Evolutionary conservation across 1,284 basidiomycete genomes (phyloP).

Genomic region (Schizophyllum amplum): DNA sequence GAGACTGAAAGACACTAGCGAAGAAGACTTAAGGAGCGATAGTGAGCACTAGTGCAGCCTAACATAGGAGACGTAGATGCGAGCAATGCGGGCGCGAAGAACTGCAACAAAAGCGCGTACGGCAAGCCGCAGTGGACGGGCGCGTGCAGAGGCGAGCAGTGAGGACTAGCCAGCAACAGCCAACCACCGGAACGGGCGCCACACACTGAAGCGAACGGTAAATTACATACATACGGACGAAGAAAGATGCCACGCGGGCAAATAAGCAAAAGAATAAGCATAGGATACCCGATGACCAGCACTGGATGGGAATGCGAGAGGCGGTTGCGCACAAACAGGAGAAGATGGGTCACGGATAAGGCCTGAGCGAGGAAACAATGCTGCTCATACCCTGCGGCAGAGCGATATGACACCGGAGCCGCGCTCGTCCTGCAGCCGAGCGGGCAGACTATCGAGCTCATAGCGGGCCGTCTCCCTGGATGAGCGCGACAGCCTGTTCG

Average conservation of each 20-base stretch:
- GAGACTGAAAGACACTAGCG: too few species aligned
- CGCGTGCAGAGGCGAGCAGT: too few species aligned
- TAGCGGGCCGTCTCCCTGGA: constrained; percentile 33
- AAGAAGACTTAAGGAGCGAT: too few species aligned
- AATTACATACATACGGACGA: too few species aligned
- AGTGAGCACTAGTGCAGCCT: too few species aligned
- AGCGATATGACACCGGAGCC: background rate
- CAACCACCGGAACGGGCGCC: too few species aligned
- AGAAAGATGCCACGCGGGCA: background rate
- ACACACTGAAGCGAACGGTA: too few species aligned
- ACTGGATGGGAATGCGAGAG: background rate
- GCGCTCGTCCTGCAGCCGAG: background rate
- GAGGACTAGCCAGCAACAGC: too few species aligned
- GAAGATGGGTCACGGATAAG: background rate
- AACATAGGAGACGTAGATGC: too few species aligned
- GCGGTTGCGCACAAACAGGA: background rate
- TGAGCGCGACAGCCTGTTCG: constrained; percentile 39
- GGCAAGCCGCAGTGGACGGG: too few species aligned
- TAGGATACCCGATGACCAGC: background rate
- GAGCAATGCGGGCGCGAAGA: too few species aligned
- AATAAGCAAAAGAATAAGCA: background rate
- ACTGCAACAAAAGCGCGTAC: too few species aligned
- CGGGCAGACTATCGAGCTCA: background rate
- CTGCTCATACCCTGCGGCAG: background rate
- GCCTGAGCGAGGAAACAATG: background rate